Base-by-base conservation (phyloP, 306 rosid genomes). In the Hippophae gyantsensis region DNA sequence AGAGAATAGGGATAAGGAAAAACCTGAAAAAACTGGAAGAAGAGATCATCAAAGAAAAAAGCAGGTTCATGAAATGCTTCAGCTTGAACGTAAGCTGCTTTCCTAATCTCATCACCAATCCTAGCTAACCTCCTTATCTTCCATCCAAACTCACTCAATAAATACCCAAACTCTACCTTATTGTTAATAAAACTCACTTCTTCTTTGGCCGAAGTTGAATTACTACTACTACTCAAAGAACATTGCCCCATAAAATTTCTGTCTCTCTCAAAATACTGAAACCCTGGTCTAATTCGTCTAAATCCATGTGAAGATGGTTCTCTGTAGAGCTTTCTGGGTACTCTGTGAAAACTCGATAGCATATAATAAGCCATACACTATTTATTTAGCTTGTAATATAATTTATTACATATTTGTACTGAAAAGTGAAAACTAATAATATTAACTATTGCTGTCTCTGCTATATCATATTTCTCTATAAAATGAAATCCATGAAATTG, bases 1-100 rank as follows among this genome's bases (percentile, higher is more conserved):
- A n/a, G 2, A 40, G 6, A 6, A 9, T n/a, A 10, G 5, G 5
- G 2, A 9, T 18, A 11, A 13, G 9, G 7, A 45, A 48, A 42
- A 32, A 89, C 95, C 97, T 80, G 72, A 66, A 89, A 89, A 80
- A 89, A 86, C 3, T 74, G 74, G 78, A 74, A 82, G 87, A 86
- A 86, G 38, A 86, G 44, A 55, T 75, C 63, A 23, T 89, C 71
- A 76, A 89, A 86, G 69, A 89, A 76, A 58, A 73, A 58, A 3
- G 74, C 63, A 51, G 97, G 92, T 48, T 65, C 84, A 69, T 89
- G 82, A 42, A 89, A 89, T 48, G 95, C 95, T 75, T 84, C 78
- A 40, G 97, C 93, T 62, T 86, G 97, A 73, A 86, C 70, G 5
- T 46, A 64, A 55, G 95, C 82, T 6, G 82, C 93, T n/a, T 52